A percentile compares a stretch with the other conserved stretches of the same genome.
These are phyloP conservation scores for Mycena leptocephala DNA, from an alignment of 768 basidiomycete genomes.

Conservation along the genomic window DNA sequence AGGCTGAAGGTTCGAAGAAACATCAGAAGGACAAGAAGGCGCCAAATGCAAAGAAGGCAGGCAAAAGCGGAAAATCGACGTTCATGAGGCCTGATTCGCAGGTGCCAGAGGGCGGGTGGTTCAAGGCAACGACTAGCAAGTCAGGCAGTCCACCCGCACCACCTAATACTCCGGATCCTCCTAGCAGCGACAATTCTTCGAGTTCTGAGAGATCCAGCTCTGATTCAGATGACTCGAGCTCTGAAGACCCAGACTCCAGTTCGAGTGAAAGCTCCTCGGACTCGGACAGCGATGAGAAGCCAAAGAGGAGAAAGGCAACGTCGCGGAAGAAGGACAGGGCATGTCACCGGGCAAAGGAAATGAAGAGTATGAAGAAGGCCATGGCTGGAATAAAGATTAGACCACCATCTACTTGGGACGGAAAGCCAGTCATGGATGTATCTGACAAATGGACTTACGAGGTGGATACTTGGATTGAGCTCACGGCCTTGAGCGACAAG, in stretches of 20 bases:
- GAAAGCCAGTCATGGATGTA: constrained; percentile 32
- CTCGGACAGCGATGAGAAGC: not conserved
- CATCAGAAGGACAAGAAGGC: not conserved
- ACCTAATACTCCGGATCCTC: not conserved
- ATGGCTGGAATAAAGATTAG: constrained; percentile 29
- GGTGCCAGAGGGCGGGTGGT: constrained; percentile 22
- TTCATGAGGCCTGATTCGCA: constrained; percentile 1
- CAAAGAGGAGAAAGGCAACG: not conserved
- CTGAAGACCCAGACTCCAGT: not conserved
- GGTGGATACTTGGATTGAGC: constrained; percentile 34
- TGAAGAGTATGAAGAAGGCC: not conserved
- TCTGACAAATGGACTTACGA: constrained; percentile 36
- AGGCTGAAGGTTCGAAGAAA: not conserved
- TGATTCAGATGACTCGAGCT: not conserved
- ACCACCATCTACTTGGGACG: constrained; percentile 35
- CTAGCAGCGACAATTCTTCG: not conserved
- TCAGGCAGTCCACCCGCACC: not conserved
- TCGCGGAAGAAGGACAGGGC: too few species aligned
- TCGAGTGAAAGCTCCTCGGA: not conserved
- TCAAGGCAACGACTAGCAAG: not conserved
- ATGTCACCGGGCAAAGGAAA: not conserved
- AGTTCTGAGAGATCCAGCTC: not conserved
- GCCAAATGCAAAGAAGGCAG: not conserved
- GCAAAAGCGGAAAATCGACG: not conserved
- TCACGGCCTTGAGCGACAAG: constrained; percentile 26